phyloP scores from a whole-genome alignment of 1,139 yeast genomes.

The Blastobotrys apis region DNA sequence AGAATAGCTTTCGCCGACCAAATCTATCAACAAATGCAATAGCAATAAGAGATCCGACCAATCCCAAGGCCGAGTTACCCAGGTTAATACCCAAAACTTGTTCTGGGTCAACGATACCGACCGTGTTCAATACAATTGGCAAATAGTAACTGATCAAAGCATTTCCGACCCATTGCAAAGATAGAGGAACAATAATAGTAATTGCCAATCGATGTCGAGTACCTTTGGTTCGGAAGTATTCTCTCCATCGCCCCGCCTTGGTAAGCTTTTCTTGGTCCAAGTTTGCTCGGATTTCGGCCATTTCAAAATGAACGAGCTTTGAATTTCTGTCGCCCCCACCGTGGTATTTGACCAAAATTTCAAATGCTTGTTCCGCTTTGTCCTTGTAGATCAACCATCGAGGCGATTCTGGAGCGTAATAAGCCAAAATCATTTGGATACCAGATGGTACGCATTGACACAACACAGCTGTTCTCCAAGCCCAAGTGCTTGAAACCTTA shows the following conservation, averaged over 20 bases:
- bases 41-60: not conserved
- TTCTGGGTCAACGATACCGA: slow-evolving; percentile 22
- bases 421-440: slow-evolving; percentile 16
- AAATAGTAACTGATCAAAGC: slow-evolving; percentile 23
- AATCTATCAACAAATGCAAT: slow-evolving; percentile 10
- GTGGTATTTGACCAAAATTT: slow-evolving; percentile 9
- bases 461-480: slow-evolving; percentile 44
- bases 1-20: slow-evolving; percentile 37
- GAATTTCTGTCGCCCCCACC: slow-evolving; percentile 13
- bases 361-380: slow-evolving; percentile 4
- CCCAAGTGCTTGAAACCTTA: slow-evolving; percentile 29
- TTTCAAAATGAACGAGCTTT: slow-evolving; percentile 21
- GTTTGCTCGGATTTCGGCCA: slow-evolving; percentile 23
- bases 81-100: slow-evolving; percentile 34
- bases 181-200: slow-evolving; percentile 28
- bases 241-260: slow-evolving; percentile 24
- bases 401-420: slow-evolving; percentile 59
- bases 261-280: slow-evolving; percentile 16
- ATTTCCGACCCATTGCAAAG: slow-evolving; percentile 22
- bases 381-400: slow-evolving; percentile 41
- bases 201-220: slow-evolving; percentile 41
- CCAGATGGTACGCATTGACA: slow-evolving; percentile 32
- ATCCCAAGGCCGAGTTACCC: slow-evolving; percentile 12
- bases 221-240: slow-evolving; percentile 36
- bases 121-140: slow-evolving; percentile 19